Evolutionary conservation across 352 stramenopile species (phyloP).

Genomic region (Blastocystis sp.): DNA sequence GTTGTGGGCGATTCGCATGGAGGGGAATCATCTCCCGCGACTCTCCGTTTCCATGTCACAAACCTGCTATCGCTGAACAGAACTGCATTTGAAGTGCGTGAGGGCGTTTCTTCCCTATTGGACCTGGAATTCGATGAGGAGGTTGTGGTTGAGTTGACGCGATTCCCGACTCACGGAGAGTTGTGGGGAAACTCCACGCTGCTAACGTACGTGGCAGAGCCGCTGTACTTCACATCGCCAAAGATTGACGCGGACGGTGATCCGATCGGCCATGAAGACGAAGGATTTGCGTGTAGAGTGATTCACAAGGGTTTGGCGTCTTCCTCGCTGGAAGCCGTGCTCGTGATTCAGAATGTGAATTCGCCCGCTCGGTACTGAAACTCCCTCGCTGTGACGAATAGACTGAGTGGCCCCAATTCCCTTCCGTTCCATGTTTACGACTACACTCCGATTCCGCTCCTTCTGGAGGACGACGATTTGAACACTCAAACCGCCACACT

Average conservation of each 20-base stretch:
- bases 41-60: not conserved
- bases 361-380: not conserved
- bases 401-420: not conserved
- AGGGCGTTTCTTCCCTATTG: not conserved
- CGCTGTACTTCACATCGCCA: not conserved
- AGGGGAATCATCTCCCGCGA: not conserved
- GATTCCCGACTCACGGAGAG: not conserved
- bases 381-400: not conserved
- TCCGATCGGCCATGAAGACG: not conserved
- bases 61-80: not conserved
- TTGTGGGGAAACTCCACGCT: not conserved
- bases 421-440: conserved; percentile 37
- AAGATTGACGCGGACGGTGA: not conserved
- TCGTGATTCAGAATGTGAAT: conserved; percentile 47
- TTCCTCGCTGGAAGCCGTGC: not conserved
- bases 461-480: conserved; percentile 4
- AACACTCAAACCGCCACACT: conserved; percentile 27
- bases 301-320: conserved; percentile 30
- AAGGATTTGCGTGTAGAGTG: not conserved
- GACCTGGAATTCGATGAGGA: not conserved
- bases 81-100: not conserved
- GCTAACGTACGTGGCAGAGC: not conserved
- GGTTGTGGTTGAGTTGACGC: not conserved
- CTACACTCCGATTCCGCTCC: not conserved
- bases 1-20: conserved; percentile 14